Evolutionary conservation across 371 early-diverging fungal species (phyloP), one percentile per base, ranked within the genome.

Genomic region (Rhizomucor pusillus): DNA sequence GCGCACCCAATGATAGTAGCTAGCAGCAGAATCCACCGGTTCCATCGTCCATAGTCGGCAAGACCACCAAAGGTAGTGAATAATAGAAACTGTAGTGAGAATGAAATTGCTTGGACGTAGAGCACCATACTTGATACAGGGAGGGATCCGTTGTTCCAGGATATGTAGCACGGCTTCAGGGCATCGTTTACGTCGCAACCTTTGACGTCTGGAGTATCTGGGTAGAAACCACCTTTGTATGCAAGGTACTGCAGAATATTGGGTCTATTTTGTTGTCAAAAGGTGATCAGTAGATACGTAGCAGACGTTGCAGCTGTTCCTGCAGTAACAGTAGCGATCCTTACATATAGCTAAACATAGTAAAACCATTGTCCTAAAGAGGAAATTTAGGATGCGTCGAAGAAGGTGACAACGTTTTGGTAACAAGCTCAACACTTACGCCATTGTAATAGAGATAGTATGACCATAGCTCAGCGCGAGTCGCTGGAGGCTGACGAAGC

Each of bases 381-480:
- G 14, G 7, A 16, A 45, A 20, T 0, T 16, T 24, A 10, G 19
- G n/a, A n/a, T n/a, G n/a, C n/a, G n/a, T n/a, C n/a, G n/a, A n/a
- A n/a, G n/a, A n/a, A n/a, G n/a, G 29, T 29, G 29, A 5, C 7
- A 29, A 29, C 7, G 29, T 7, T 29, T 29, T 29, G 29, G 29
- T 29, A 29, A 5, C 7, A 19, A 14, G 39, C 3, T 20, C 19
- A 39, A 16, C 4, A 53, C 33, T 2, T 24, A 73, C 77, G 18
- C 75, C 78, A 57, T 78, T 78, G 52, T 78, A 78, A 24, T 78
- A 78, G 14, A 78, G 66, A 49, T 78, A 78, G 40, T 78, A 78
- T 18, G 67, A 63, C 75, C 73, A 70, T 13, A 78, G 52, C 20
- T 78, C 78, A 56, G 62, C 60, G 29, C 62, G 63, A 3, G 75